These are phyloP conservation scores for Talaromyces sp. DNA, from an alignment of 2,329 filamentous ascomycete genomes.

Conservation along the genomic window DNA sequence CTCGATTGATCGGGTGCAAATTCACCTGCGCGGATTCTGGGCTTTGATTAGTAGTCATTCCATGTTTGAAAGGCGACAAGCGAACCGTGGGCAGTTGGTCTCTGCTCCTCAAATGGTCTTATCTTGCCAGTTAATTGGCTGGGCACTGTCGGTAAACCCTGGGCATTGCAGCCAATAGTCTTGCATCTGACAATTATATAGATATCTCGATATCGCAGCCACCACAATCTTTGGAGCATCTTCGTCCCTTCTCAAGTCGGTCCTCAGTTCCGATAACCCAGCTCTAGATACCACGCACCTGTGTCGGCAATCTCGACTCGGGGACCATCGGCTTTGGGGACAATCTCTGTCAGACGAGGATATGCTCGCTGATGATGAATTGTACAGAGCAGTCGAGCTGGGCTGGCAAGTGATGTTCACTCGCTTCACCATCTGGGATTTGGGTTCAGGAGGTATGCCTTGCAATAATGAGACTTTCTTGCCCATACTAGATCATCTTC, in stretches of 20 bases:
- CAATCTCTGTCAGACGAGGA: neutral
- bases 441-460: neutral
- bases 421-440: constrained; percentile 3
- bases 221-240: constrained; percentile 3
- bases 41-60: neutral
- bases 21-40: constrained; percentile 5
- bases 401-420: constrained; percentile 6
- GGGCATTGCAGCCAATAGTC: neutral
- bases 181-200: neutral
- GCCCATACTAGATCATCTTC: constrained; percentile 2
- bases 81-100: neutral
- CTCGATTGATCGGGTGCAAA: neutral
- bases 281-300: neutral
- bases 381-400: constrained; percentile 4
- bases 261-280: constrained; percentile 1
- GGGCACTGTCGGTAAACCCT: constrained; percentile 9
- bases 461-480: neutral
- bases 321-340: constrained; percentile 1
- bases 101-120: neutral
- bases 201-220: constrained; percentile 7
- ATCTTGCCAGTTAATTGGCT: constrained; percentile 11
- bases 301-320: neutral
- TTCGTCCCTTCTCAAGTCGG: neutral
- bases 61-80: neutral
- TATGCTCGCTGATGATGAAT: constrained; percentile 4